phyloP scores from a whole-genome alignment of 441 rosid species.

The Theobroma grandiflorum region DNA sequence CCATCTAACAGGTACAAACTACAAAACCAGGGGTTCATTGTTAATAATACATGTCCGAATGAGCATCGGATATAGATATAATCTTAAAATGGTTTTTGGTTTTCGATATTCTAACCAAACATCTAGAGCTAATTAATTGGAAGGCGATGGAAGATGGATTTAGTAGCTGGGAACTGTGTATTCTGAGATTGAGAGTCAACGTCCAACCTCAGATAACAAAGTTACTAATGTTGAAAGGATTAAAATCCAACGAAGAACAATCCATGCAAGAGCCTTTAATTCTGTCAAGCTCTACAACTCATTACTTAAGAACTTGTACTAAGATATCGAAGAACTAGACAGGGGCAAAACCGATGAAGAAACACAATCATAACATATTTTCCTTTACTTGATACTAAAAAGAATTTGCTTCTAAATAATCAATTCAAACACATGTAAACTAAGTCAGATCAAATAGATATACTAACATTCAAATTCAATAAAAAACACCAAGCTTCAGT shows the following conservation, averaged over 20 bases:
- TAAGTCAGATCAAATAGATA: neutral
- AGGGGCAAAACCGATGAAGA: neutral
- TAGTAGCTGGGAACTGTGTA: neutral
- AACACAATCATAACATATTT: neutral
- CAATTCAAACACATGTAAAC: neutral
- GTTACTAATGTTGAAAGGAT: neutral
- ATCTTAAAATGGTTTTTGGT: neutral
- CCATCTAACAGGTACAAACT: neutral
- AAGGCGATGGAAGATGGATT: too few species aligned
- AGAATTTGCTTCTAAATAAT: neutral
- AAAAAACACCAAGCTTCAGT: slow-evolving; percentile 10
- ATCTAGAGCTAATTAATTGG: too few species aligned
- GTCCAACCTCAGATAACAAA: neutral
- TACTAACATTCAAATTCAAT: neutral
- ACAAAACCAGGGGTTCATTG: neutral
- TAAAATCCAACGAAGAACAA: neutral
- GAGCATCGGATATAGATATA: neutral
- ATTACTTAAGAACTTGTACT: neutral
- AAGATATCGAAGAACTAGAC: neutral
- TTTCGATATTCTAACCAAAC: too few species aligned
- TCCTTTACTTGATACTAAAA: neutral
- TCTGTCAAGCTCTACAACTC: neutral
- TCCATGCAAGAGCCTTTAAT: neutral
- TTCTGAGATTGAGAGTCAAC: neutral
- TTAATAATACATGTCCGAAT: neutral